Percentiles rank a stretch among this genome's conserved stretches.
Conservation (phyloP, 352 stramenopile genomes). For the Phytophthora aleatoria region DNA sequence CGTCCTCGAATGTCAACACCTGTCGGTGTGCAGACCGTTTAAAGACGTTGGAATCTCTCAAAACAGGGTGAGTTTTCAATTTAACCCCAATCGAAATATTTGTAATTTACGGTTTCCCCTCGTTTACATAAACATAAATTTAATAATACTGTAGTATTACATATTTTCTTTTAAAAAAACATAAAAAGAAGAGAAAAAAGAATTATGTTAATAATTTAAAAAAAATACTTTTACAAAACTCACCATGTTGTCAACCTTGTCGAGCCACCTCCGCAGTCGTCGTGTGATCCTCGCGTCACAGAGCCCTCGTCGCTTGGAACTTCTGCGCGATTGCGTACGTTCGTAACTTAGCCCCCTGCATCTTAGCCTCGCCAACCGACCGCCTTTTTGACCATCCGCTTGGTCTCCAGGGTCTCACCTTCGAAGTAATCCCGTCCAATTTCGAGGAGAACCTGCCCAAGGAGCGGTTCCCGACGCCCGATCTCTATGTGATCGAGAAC, state of each 20-base stretch:
- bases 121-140: too few relatives aligned
- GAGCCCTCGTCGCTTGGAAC: conserved; percentile 76
- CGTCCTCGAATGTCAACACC: too few relatives aligned
- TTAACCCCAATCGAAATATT: too few relatives aligned
- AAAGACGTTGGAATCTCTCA: too few relatives aligned
- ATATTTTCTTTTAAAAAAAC: too few relatives aligned
- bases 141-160: too few relatives aligned
- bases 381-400: conserved; percentile 1
- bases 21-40: too few relatives aligned
- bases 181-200: too few relatives aligned
- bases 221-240: too few relatives aligned
- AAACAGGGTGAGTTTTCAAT: too few relatives aligned
- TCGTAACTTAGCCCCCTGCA: not conserved
- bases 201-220: too few relatives aligned
- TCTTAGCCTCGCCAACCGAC: not conserved
- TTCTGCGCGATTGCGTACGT: conserved; percentile 75
- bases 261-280: conserved; percentile 45
- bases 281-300: conserved; percentile 82
- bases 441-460: conserved; percentile 88
- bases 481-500: conserved; percentile 82
- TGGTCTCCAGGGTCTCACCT: conserved; percentile 55
- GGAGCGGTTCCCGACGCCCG: conserved; percentile 62
- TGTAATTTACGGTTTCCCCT: too few relatives aligned
- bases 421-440: conserved; percentile 80
- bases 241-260: conserved; percentile 57